A percentile compares a stretch with the other conserved stretches of the same genome.
Conservation (phyloP, 208 protist genomes). For the Leishmania turanica region DNA sequence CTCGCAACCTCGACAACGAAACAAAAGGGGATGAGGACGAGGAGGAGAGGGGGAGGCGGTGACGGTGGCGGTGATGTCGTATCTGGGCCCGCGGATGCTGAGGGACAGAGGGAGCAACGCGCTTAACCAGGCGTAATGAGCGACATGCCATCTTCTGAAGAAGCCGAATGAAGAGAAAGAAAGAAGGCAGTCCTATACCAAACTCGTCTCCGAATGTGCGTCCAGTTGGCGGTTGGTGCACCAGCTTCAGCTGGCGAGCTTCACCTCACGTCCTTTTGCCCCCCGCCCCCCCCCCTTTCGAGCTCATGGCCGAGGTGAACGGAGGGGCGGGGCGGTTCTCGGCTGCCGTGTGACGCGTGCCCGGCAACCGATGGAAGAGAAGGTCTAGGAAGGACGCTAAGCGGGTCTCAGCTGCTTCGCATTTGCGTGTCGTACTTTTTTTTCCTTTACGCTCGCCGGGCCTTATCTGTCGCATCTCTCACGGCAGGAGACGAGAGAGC, state of each 20-base stretch:
- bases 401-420: neutral
- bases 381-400: neutral
- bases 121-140: neutral
- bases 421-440: neutral
- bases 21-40: neutral
- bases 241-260: neutral
- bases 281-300: neutral
- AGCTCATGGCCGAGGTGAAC: neutral
- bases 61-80: neutral
- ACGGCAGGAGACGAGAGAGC: neutral
- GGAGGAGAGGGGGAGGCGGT: neutral
- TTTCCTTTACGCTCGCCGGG: no score
- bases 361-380: neutral
- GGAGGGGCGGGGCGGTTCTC: neutral
- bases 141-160: neutral
- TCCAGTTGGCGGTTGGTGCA: neutral
- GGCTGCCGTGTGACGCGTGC: neutral
- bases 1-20: neutral
- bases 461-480: no score
- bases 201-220: neutral
- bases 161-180: neutral
- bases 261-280: neutral
- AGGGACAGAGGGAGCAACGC: neutral
- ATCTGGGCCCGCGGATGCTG: neutral
- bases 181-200: neutral